Conservation (phyloP, 2,329 filamentous ascomycete species). For the Alternaria atra region DNA sequence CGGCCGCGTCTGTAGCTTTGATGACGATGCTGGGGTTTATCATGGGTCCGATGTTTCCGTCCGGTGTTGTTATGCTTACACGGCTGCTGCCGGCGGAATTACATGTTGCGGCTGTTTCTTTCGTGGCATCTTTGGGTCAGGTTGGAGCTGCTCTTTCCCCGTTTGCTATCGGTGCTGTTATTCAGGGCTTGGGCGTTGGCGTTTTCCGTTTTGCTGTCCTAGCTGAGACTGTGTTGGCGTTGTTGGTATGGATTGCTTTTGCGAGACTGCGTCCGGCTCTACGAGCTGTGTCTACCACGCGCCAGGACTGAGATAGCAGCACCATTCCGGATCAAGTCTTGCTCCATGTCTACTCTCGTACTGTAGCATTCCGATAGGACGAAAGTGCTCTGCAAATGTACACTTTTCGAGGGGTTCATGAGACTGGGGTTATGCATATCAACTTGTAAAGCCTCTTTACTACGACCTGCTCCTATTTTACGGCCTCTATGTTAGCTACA, state of each 20-base stretch:
- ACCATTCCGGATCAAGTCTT: not conserved
- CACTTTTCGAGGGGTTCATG: too few species aligned
- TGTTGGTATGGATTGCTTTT: constrained; percentile 37
- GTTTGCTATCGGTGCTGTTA: constrained; percentile 55
- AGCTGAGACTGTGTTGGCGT: constrained; percentile 28
- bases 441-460: too few species aligned
- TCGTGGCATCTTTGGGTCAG: constrained; percentile 57
- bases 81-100: constrained; percentile 51
- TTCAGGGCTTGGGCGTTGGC: constrained; percentile 51
- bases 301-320: not conserved
- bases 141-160: constrained; percentile 56
- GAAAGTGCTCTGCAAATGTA: too few species aligned
- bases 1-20: constrained; percentile 39
- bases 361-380: too few species aligned
- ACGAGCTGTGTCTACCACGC: not conserved
- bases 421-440: too few species aligned
- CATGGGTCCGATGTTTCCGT: constrained; percentile 56
- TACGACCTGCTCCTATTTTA: too few species aligned
- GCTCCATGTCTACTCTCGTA: too few species aligned
- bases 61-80: constrained; percentile 52
- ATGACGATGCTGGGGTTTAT: constrained; percentile 51
- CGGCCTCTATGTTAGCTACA: too few species aligned
- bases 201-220: constrained; percentile 49
- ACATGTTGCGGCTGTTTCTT: constrained; percentile 56
- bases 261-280: constrained; percentile 14